Base-by-base conservation (phyloP, 2,329 filamentous ascomycete genomes). In the Tolypocladium tundrense region DNA sequence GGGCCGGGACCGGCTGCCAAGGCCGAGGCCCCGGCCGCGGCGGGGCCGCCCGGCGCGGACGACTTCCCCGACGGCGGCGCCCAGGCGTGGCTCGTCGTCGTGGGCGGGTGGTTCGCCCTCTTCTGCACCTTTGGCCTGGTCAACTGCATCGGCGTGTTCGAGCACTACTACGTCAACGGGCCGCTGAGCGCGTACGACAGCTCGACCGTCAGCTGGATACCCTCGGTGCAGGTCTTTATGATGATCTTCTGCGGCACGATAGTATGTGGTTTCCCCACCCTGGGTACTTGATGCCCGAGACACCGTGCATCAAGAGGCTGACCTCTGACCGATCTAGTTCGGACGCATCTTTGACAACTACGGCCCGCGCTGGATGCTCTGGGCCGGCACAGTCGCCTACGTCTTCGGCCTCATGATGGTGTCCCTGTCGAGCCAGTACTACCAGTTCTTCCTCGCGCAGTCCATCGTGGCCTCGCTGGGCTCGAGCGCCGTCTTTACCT, bases 391-490 rank as follows among this genome's bases (percentile, higher is more conserved):
- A 5, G 63, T 85, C 59, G 67, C 80, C 58, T 82, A 86, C 68
- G 75, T 88, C 60, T 81, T 88, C 52, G 81, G 83, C 31, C 69
- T 88, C 21, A 86, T 88, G 82, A 86, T 88, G 83, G 76, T 79
- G 0, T 82, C 79, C 19, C 71, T 88, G 11, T 71, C 72, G 5
- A 68, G 62, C 2, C 54, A 72, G 53, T 78, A 77, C 68, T 78
- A 77, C 62, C 75, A 78, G 51, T 68, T 77, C 65, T 71, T 78
- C 60, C 72, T 78, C 14, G 62, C 75, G 0, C 76, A 78, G 59
- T 68, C 70, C 58, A 64, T 78, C 51, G 71, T 76, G 58, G 67
- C 71, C 11, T 64, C 73, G 9, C 60, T 77, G n/a, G 77, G 76
- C 24, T 75, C 74, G 13, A 70, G 71, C 57, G 73, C 73, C 58